Base-by-base conservation (phyloP, 345 rosid genomes). In the Draba incana region DNA sequence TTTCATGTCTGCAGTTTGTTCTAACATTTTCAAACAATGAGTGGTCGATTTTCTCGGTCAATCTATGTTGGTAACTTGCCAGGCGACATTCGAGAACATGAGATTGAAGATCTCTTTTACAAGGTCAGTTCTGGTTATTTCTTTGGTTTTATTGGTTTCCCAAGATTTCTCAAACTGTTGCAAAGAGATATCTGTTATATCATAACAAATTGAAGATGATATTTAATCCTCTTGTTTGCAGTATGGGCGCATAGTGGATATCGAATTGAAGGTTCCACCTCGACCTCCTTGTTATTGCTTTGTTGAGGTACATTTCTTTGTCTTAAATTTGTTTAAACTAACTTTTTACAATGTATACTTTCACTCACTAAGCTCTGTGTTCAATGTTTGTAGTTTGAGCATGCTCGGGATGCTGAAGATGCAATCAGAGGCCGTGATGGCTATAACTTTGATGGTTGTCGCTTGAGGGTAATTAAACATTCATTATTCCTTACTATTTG, bases 51-150 rank as follows among this genome's bases (percentile, higher is more conserved):
- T 82, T 94, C 98, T 64, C 93, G 97, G 55, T 84, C 93, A n/a
- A 92, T 94, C 72, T 94, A 94, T 72, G 98, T 92, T 68, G 99
- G 99, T 61, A 94, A 94, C 85, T 79, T 94, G 78, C 99, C 99
- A 1, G 62, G 90, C 10, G 97, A 89, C 81, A 86, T 94, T 53
- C 83, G 86, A 72, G 99, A 94, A 79, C 72, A 66, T 33, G 98
- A 92, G 80, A 80, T 94, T 75, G 98, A 94, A 75, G 98, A 94
- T 81, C 79, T 94, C 35, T 94, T 94, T 69, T 89, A 89, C 84
- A 94, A 94, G 98, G 98, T 94, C 46, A 62, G 84, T 56, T 62
- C 55, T 42, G 10, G 30, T 14, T 66, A 33, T 14, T 4, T 8
- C 33, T 76, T 76, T 44, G 50, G 24, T 48, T 33, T 24, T 15